Conservation (phyloP, 352 stramenopile species). For the Globisporangium nodosum region DNA sequence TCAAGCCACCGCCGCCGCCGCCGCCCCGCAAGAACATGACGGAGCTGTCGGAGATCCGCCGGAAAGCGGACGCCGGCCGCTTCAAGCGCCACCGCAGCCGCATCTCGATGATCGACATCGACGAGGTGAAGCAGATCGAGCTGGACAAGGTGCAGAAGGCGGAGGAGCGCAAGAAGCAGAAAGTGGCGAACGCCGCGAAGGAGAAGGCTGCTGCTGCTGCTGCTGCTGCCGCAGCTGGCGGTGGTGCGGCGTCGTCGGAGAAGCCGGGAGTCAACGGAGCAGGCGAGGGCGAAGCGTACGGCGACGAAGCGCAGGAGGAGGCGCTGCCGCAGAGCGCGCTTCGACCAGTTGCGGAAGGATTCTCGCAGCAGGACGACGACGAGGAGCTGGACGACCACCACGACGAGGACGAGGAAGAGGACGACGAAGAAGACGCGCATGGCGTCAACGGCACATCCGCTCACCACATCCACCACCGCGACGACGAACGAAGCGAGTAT, state of each 20-base stretch:
- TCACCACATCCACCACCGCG: constrained; percentile 12
- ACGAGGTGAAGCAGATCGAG: constrained; percentile 87
- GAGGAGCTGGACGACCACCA: constrained; percentile 8
- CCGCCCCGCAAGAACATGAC: constrained; percentile 52
- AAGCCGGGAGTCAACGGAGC: background rate
- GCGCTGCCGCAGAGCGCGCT: background rate
- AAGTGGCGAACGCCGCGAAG: constrained; percentile 31
- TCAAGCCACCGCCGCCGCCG: constrained; percentile 33
- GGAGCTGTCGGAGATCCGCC: constrained; percentile 75
- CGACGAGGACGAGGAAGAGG: constrained; percentile 3
- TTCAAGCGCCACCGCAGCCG: constrained; percentile 82
- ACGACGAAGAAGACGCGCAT: constrained; percentile 11
- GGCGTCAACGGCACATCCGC: constrained; percentile 13
- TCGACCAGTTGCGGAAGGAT: background rate
- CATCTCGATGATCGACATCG: constrained; percentile 87
- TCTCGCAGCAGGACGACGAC: constrained; percentile 7
- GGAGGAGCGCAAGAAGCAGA: constrained; percentile 77
- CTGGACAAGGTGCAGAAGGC: constrained; percentile 80
- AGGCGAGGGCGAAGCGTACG: background rate
- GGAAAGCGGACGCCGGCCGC: constrained; percentile 70
- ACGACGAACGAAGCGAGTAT: constrained; percentile 26
- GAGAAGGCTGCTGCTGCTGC: constrained; percentile 13
- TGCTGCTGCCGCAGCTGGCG: background rate
- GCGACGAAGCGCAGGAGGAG: constrained; percentile 3
- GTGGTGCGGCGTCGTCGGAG: background rate